phyloP scores from a whole-genome alignment of 73 alveolate genomes.

The Stentor roeselii region DNA sequence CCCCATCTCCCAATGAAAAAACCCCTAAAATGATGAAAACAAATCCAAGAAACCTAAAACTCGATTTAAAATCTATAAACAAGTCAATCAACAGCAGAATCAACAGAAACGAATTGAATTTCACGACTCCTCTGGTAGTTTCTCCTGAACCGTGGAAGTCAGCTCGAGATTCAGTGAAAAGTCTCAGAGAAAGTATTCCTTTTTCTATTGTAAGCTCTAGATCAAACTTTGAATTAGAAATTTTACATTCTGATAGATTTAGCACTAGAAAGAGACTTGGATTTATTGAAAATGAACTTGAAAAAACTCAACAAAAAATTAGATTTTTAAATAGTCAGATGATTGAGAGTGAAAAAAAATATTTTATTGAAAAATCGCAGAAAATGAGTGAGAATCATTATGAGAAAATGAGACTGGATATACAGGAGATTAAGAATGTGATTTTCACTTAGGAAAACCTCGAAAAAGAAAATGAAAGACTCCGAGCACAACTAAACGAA shows the following conservation, averaged over 20 bases:
- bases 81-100: too few relatives aligned
- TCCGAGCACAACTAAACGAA: background rate
- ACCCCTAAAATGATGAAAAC: too few relatives aligned
- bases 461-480: conserved; percentile 15
- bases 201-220: too few relatives aligned
- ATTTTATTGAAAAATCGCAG: background rate
- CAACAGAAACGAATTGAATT: too few relatives aligned
- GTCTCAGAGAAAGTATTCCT: too few relatives aligned
- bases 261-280: background rate
- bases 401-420: background rate
- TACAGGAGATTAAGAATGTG: background rate
- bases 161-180: too few relatives aligned
- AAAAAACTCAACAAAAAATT: background rate
- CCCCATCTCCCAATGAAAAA: too few relatives aligned
- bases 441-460: background rate
- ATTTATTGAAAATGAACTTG: background rate
- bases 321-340: too few relatives aligned
- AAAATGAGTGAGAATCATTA: background rate
- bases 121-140: background rate
- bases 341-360: background rate
- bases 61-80: too few relatives aligned
- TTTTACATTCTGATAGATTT: background rate
- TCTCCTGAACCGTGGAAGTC: conserved; percentile 7
- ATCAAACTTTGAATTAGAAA: too few relatives aligned
- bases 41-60: too few relatives aligned